Conservation (phyloP, 352 stramenopile genomes). For the Pythium sp. region DNA sequence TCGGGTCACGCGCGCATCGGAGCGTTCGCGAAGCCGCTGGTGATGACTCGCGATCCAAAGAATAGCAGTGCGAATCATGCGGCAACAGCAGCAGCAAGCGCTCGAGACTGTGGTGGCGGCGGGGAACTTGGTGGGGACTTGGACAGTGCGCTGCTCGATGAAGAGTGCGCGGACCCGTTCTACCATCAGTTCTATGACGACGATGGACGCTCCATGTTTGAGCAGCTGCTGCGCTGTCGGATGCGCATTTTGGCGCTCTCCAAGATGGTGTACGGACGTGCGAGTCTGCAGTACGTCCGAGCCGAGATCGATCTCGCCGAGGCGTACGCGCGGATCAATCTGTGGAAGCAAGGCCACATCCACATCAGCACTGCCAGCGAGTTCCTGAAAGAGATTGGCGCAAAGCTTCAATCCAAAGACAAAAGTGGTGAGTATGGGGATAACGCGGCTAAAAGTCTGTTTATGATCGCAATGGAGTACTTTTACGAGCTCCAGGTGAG, state of each 20-base stretch:
- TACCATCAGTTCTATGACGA: conserved; percentile 64
- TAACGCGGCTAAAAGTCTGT: neutral
- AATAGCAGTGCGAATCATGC: neutral
- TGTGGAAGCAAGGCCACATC: conserved; percentile 68
- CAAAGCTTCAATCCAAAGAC: neutral
- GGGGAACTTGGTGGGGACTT: neutral
- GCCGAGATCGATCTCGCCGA: conserved; percentile 59
- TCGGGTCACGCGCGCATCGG: conserved; percentile 53
- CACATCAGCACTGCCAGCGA: conserved; percentile 36
- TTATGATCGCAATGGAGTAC: conserved; percentile 15
- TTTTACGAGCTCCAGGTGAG: conserved; percentile 26
- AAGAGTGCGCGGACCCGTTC: conserved; percentile 49
- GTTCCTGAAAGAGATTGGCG: conserved; percentile 35
- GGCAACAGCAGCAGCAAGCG: no score
- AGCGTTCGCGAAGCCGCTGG: conserved; percentile 55
- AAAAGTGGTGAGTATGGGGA: neutral
- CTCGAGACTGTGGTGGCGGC: neutral
- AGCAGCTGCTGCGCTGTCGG: conserved; percentile 50
- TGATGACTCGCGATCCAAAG: conserved; percentile 19
- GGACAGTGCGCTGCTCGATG: conserved; percentile 20
- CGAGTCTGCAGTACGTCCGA: conserved; percentile 34
- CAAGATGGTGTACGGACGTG: conserved; percentile 42
- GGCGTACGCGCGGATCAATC: conserved; percentile 47
- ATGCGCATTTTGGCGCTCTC: conserved; percentile 58
- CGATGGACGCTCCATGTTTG: conserved; percentile 45